These are phyloP conservation scores for Protostelium mycophagum DNA, from an alignment of 78 protist genomes.

Conservation along the genomic window DNA sequence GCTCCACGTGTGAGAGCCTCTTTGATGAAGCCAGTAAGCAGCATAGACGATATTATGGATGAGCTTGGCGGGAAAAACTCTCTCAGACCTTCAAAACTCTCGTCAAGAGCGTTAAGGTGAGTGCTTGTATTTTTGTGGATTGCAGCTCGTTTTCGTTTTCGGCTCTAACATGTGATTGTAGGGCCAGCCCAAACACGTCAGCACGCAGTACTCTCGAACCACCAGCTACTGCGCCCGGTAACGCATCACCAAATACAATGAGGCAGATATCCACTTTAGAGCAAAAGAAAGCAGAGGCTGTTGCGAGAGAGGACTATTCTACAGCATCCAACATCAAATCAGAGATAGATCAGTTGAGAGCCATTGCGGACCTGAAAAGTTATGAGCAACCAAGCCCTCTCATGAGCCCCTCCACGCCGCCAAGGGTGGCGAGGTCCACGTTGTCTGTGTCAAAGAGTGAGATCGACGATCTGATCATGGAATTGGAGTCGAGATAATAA, in stretches of 20 bases:
- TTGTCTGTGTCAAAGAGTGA: neutral
- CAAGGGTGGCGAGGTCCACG: neutral
- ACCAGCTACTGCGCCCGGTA: too few relatives aligned
- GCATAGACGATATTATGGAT: neutral
- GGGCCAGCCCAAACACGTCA: too few relatives aligned
- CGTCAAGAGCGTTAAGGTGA: too few relatives aligned
- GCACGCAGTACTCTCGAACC: too few relatives aligned
- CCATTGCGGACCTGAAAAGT: neutral
- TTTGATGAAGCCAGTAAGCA: neutral
- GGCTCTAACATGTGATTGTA: too few relatives aligned
- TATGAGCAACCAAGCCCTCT: neutral
- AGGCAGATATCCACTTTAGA: neutral
- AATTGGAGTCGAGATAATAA: neutral
- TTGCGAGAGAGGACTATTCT: neutral
- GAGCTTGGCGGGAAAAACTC: neutral
- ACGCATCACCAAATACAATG: too few relatives aligned
- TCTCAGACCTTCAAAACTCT: too few relatives aligned
- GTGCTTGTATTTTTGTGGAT: too few relatives aligned
- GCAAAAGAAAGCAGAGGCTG: neutral
- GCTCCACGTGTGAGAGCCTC: neutral
- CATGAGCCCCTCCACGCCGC: neutral
- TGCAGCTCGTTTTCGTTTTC: too few relatives aligned
- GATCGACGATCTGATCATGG: neutral
- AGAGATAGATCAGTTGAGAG: neutral
- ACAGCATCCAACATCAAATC: neutral